Base-by-base conservation (phyloP, 2,329 filamentous ascomycete genomes). In the Phaeosphaeriaceae sp. region DNA sequence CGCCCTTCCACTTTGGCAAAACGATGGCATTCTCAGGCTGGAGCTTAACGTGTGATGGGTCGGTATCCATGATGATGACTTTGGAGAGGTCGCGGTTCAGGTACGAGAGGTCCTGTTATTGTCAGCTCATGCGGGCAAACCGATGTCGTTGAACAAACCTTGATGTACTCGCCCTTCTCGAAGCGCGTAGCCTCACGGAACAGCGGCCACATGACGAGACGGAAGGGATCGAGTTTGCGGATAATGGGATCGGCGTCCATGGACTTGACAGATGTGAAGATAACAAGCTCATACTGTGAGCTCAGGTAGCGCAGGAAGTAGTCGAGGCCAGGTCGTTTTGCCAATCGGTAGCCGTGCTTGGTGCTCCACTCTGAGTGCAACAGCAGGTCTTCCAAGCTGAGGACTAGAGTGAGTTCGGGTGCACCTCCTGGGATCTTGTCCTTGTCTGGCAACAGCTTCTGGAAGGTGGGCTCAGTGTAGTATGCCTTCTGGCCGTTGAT, bases 21-120 rank as follows among this genome's bases (percentile, higher is more conserved):
- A 98, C 82, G 67, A 99, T 95, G 65, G 95, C 92, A 78, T 99
- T 99, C 72, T 97, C 92, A n/a, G 95, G 95, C 74, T 99, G 95
- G 64, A 90, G 87, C 70, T 91, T 90, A 60, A 94, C 91, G 71
- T 97, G 92, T 42, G 86, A 82, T 41, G 89, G 81, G 64, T 96
- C 89, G 48, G 92, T 97, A 77, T 99, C 95, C 72, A 99, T 86
- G 69, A 99, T 89, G 75, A 99, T 92, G 49, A 96, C 92, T 81
- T 98, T 98, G 66, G 91, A 95, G 33, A 97, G 86, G 73, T 97
- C 93, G 58, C 95, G 91, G 83, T 99, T 99, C 49, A 99, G 88
- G 80, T 97, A 98, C 2, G 93, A 93, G n/a, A 99, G 88, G 75
- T 99, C 95, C 92, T 96, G 53, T 4, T 6, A 2, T 10, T 31